phyloP scores from a whole-genome alignment of 176 grass and related monocot species.

The Triticum monococcum region DNA sequence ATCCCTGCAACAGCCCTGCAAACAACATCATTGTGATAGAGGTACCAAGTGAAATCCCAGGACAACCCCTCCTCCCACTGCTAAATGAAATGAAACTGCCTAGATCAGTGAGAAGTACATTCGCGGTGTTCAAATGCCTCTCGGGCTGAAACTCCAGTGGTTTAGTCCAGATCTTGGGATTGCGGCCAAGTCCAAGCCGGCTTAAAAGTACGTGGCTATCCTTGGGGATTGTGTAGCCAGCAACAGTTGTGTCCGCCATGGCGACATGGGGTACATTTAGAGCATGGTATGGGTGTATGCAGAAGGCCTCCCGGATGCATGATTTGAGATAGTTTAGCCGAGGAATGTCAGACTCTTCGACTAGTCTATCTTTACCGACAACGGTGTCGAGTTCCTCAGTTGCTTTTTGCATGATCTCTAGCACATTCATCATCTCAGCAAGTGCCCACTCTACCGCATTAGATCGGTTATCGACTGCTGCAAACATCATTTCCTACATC shows the following conservation, averaged over 20 bases:
- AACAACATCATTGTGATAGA: constrained; percentile 28
- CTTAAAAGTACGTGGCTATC: not conserved
- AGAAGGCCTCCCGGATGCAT: not conserved
- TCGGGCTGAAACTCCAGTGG: not conserved
- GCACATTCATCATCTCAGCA: not conserved
- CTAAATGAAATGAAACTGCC: constrained; percentile 40
- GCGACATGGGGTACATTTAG: not conserved
- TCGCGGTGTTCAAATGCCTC: not conserved
- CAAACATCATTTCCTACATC: not conserved
- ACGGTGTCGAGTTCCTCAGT: not conserved
- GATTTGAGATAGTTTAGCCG: not conserved
- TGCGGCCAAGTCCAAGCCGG: not conserved
- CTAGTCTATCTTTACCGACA: not conserved
- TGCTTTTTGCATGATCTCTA: not conserved
- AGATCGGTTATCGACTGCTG: not conserved
- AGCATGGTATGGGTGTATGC: not conserved
- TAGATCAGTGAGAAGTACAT: constrained; percentile 32
- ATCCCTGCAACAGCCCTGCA: constrained; percentile 46
- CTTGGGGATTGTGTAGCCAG: not conserved
- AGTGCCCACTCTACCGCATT: too few relatives aligned
- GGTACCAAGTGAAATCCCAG: not conserved
- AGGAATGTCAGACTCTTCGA: not conserved
- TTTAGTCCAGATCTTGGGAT: not conserved
- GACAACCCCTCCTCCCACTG: constrained; percentile 30
- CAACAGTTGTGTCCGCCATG: not conserved